Evolutionary conservation across 805 yeast genomes (phyloP).

Genomic region (Pichia kluyveri): DNA sequence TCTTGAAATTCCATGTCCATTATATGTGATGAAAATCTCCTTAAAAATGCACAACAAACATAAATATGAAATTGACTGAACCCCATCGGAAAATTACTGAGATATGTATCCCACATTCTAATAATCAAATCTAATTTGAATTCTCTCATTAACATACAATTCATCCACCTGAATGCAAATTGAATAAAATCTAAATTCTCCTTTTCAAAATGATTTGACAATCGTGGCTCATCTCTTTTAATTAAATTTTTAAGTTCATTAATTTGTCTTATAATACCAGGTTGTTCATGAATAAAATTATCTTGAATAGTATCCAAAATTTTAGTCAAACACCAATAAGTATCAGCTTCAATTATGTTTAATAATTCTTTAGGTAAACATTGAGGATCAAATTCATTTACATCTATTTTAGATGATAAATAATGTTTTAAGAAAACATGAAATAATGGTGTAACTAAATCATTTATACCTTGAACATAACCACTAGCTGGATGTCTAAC

Average conservation of each 20-base stretch:
- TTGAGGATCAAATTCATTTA: constrained; percentile 56
- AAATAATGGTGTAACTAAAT: constrained; percentile 84
- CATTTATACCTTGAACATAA: constrained; percentile 96
- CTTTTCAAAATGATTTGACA: constrained; percentile 62
- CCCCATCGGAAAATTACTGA: constrained; percentile 66
- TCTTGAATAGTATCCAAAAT: constrained; percentile 92
- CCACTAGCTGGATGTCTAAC: constrained; percentile 96
- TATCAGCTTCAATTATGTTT: constrained; percentile 81
- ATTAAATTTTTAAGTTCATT: constrained; percentile 69
- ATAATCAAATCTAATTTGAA: constrained; percentile 67
- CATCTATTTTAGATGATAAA: constrained; percentile 34
- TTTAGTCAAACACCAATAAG: constrained; percentile 93
- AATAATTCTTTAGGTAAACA: constrained; percentile 50
- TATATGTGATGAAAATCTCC: constrained; percentile 74
- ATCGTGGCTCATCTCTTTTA: constrained; percentile 64
- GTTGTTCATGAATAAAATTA: constrained; percentile 95
- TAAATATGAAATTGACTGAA: constrained; percentile 91
- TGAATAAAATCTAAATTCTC: constrained; percentile 94
- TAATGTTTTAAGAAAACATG: constrained; percentile 76
- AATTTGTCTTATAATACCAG: constrained; percentile 91
- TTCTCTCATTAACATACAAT: constrained; percentile 93
- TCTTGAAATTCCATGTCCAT: constrained; percentile 90
- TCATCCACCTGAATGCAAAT: constrained; percentile 98
- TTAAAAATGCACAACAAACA: constrained; percentile 94
- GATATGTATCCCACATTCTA: constrained; percentile 97